phyloP scores from a whole-genome alignment of 2,329 filamentous ascomycete genomes.

The Ambrosiella cleistominuta region DNA sequence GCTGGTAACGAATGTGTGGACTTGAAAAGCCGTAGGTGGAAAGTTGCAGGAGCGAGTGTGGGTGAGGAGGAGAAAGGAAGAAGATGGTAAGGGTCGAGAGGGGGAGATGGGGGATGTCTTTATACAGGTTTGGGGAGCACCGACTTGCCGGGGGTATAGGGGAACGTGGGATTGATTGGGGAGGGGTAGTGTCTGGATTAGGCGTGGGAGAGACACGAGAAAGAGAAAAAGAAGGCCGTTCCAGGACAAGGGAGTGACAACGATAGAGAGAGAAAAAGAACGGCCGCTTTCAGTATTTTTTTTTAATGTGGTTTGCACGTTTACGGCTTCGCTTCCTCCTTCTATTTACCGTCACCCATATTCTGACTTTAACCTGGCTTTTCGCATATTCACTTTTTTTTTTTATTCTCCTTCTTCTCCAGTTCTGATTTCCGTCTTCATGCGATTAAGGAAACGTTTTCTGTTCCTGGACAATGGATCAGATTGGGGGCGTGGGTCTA shows the following conservation, averaged over 20 bases:
- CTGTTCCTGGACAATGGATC: not conserved
- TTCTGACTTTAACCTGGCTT: not conserved
- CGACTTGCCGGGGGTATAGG: not conserved
- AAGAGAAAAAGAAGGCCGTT: not conserved
- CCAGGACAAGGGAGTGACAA: not conserved
- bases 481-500: not conserved
- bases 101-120: conserved; percentile 26
- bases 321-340: not conserved
- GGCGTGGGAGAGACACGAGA: not conserved
- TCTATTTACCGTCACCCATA: not conserved
- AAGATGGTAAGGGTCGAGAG: conserved; percentile 15
- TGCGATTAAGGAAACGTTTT: not conserved
- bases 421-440: not conserved
- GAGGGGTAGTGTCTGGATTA: not conserved
- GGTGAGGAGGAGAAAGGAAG: conserved; percentile 25
- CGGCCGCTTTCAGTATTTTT: too few species aligned
- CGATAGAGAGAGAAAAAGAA: not conserved
- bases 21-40: conserved; percentile 9
- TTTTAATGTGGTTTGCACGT: not conserved
- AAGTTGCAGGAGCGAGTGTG: conserved; percentile 26
- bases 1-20: conserved; percentile 13
- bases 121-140: conserved; percentile 22
- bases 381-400: not conserved
- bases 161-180: not conserved
- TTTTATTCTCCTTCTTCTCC: not conserved